Conservation (phyloP, 306 rosid genomes). For the Prinsepia uniflora region DNA sequence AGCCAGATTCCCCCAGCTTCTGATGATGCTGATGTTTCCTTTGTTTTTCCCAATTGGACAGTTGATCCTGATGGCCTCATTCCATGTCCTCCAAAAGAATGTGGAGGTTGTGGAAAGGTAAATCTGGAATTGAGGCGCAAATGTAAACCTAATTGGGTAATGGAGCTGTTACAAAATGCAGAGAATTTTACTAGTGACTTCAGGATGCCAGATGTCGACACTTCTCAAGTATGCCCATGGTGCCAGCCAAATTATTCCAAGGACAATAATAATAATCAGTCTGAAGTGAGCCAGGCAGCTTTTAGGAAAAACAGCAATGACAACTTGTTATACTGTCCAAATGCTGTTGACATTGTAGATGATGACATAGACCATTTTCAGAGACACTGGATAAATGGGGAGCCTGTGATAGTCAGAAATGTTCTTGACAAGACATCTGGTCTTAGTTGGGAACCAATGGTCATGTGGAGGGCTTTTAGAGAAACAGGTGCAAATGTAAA, state of each 20-base stretch:
- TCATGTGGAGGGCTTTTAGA: conserved; percentile 50
- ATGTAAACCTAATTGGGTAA: conserved; percentile 32
- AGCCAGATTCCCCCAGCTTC: conserved; percentile 9
- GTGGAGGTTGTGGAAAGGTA: conserved; percentile 47
- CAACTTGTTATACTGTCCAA: conserved; percentile 36
- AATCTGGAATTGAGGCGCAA: conserved; percentile 32
- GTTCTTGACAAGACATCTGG: conserved; percentile 48
- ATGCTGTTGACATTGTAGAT: conserved; percentile 24
- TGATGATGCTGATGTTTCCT: conserved; percentile 10
- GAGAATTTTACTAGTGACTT: conserved; percentile 31
- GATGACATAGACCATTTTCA: conserved; percentile 37
- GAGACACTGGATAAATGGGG: conserved; percentile 42
- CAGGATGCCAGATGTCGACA: conserved; percentile 20
- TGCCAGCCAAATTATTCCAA: conserved; percentile 27
- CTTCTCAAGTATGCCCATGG: conserved; percentile 30
- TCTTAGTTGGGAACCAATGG: conserved; percentile 57
- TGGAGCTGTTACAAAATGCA: conserved; percentile 25
- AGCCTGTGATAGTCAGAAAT: conserved; percentile 43
- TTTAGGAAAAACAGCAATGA: conserved; percentile 29
- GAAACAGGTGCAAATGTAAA: conserved; percentile 37
- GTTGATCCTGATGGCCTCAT: conserved; percentile 39
- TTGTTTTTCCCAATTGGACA: conserved; percentile 32
- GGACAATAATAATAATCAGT: background rate
- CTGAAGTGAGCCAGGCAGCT: conserved; percentile 37
- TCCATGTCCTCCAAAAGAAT: conserved; percentile 44